Evolutionary conservation across 2,329 filamentous ascomycete species (phyloP).

Genomic region (Colletotrichum sp.): DNA sequence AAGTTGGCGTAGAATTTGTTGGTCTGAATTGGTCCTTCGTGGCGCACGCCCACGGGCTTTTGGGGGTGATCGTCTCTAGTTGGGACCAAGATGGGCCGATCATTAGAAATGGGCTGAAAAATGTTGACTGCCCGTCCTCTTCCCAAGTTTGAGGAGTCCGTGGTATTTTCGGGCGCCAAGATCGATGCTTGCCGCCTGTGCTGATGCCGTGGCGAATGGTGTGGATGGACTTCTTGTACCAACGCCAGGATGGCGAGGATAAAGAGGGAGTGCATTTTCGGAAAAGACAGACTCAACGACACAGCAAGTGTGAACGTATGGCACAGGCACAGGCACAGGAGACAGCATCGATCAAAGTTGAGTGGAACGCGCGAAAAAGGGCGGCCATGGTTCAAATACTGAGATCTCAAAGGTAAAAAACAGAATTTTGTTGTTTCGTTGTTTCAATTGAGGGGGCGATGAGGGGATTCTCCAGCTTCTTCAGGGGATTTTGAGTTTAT

Average conservation of each 20-base stretch:
- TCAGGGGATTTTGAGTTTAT: neutral
- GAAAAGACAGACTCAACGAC: neutral
- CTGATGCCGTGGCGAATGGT: neutral
- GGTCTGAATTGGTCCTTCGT: slow-evolving; percentile 56
- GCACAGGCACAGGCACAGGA: neutral
- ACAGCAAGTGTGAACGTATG: neutral
- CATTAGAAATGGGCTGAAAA: neutral
- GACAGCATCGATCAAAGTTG: fast-evolving
- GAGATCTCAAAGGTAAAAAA: neutral
- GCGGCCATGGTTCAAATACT: neutral
- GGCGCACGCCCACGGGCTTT: neutral
- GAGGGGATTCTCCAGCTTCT: neutral
- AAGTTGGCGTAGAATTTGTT: slow-evolving; percentile 78
- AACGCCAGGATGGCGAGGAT: neutral
- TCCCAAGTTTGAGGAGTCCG: neutral
- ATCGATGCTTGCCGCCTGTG: neutral
- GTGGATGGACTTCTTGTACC: neutral
- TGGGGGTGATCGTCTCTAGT: slow-evolving; percentile 7
- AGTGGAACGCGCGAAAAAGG: fast-evolving
- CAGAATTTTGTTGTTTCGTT: neutral
- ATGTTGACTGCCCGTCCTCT: neutral
- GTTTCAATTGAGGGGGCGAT: neutral
- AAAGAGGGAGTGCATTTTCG: neutral
- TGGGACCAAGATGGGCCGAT: neutral
- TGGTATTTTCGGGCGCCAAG: neutral